These are phyloP conservation scores for Oryza meridionalis DNA, from an alignment of 176 grass and related monocot genomes.

Conservation along the genomic window DNA sequence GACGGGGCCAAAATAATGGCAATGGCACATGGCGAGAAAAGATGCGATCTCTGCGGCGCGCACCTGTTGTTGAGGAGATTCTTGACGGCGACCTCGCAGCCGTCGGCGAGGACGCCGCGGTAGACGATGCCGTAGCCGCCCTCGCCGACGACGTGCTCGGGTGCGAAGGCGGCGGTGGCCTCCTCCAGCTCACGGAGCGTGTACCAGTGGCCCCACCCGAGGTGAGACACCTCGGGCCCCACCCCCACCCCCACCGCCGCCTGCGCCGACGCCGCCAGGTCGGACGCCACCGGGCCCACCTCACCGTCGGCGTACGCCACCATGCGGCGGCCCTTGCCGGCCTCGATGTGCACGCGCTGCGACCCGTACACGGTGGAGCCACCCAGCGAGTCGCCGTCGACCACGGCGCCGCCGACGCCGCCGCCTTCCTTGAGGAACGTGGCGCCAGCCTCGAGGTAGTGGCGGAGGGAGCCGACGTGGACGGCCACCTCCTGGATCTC, in stretches of 20 bases:
- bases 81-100: constrained; percentile 77
- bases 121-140: constrained; percentile 97
- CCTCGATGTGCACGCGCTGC: constrained; percentile 81
- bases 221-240: constrained; percentile 86
- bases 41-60: neutral
- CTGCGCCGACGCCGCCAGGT: neutral
- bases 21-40: neutral
- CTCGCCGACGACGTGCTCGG: constrained; percentile 91
- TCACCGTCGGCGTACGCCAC: constrained; percentile 51
- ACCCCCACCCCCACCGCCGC: constrained; percentile 16
- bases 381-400: constrained; percentile 38
- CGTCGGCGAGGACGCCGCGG: constrained; percentile 68
- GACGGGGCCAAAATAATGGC: neutral
- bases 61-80: constrained; percentile 93
- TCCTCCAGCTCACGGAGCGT: constrained; percentile 88
- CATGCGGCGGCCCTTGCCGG: constrained; percentile 79
- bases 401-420: neutral
- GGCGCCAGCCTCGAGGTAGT: constrained; percentile 50
- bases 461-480: constrained; percentile 53
- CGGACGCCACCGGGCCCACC: constrained; percentile 31
- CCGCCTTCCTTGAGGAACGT: constrained; percentile 55
- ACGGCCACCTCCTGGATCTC: constrained; percentile 95
- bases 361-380: constrained; percentile 44
- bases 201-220: constrained; percentile 99
- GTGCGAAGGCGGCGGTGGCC: constrained; percentile 70